Evolutionary conservation across 768 basidiomycete species (phyloP).

Genomic region (Tricholoma bakamatsutake): DNA sequence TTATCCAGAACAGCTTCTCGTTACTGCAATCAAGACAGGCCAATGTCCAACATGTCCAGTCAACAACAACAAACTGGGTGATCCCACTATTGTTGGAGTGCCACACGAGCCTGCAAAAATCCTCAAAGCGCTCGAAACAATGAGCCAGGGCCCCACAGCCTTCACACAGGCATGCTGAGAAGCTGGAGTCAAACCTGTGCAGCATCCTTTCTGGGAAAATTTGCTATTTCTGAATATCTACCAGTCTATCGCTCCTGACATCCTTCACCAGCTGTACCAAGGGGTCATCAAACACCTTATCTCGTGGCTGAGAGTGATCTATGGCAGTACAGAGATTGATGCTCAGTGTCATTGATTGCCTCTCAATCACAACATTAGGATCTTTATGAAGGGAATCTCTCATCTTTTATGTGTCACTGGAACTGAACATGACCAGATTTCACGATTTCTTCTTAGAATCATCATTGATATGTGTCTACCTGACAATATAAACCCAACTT

Average conservation of each 20-base stretch:
- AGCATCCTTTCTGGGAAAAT: conserved; percentile 34
- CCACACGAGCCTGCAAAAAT: not conserved
- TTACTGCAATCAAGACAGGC: not conserved
- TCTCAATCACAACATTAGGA: not conserved
- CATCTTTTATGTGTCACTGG: not conserved
- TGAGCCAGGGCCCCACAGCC: not conserved
- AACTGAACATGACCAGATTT: no score
- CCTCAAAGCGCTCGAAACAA: not conserved
- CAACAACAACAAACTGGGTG: no score
- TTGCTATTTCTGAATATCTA: conserved; percentile 37
- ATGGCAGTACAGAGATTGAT: not conserved
- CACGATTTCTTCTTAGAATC: not conserved
- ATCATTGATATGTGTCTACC: not conserved
- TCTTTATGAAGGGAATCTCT: not conserved
- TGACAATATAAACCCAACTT: not conserved
- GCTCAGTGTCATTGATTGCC: not conserved
- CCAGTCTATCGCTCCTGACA: conserved; percentile 34
- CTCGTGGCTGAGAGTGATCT: not conserved
- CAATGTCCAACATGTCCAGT: not conserved
- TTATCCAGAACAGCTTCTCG: no score
- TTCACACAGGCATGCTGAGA: not conserved
- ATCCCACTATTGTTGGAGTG: no score
- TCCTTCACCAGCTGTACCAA: conserved; percentile 45
- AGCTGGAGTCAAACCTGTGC: not conserved
- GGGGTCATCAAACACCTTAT: conserved; percentile 9